These are phyloP conservation scores for Goniomonas avonlea DNA, from an alignment of 78 protist species.

Conservation along the genomic window DNA sequence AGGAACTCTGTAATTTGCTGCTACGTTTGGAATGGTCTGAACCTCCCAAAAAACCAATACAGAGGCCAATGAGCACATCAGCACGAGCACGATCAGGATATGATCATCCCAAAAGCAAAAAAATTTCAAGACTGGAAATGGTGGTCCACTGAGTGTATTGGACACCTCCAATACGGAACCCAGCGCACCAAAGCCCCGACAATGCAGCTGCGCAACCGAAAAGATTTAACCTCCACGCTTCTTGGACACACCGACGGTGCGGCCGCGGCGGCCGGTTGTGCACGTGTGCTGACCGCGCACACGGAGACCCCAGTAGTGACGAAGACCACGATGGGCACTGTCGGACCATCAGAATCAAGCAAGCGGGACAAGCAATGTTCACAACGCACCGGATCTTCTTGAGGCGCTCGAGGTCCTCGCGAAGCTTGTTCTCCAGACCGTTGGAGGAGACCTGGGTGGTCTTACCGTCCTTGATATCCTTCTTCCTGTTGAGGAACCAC, in stretches of 20 bases:
- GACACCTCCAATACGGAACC: too few relatives aligned
- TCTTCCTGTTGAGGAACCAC: slow-evolving; percentile 96
- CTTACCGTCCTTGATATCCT: slow-evolving; percentile 84
- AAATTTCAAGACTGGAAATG: too few relatives aligned
- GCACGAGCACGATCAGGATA: too few relatives aligned
- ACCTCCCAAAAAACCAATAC: too few relatives aligned
- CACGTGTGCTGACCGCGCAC: slow-evolving; percentile 99
- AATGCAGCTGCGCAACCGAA: too few relatives aligned
- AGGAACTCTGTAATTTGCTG: too few relatives aligned
- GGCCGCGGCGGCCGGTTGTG: slow-evolving; percentile 94
- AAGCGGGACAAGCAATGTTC: not conserved
- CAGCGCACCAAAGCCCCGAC: too few relatives aligned
- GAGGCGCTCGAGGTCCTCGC: slow-evolving; percentile 96
- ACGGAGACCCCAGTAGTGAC: slow-evolving; percentile 95
- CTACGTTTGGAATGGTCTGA: too few relatives aligned
- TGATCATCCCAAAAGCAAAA: too few relatives aligned
- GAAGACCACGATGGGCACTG: slow-evolving; percentile 88
- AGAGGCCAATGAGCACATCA: too few relatives aligned
- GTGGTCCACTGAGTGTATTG: too few relatives aligned
- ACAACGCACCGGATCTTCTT: slow-evolving; percentile 75
- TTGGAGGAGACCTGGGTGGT: slow-evolving; percentile 33
- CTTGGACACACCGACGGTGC: slow-evolving; percentile 74
- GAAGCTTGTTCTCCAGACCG: slow-evolving; percentile 74
- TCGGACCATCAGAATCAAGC: not conserved
- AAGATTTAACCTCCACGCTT: too few relatives aligned